Base-by-base conservation (phyloP, 495 filamentous ascomycete genomes). In the Trichoderma orchidacearum region DNA sequence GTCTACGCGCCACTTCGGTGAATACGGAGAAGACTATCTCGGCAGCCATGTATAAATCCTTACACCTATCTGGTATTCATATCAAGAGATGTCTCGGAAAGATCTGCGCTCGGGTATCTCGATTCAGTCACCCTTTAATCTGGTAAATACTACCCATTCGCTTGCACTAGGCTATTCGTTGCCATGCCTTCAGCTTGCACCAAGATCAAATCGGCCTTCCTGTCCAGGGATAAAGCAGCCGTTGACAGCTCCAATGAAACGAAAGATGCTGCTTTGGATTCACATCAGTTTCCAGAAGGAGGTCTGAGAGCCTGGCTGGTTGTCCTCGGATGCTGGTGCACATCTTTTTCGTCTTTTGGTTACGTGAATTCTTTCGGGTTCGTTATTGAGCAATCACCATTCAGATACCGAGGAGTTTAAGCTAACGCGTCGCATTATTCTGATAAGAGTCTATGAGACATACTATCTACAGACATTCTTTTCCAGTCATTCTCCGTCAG, bases 361-460 rank as follows among this genome's bases (percentile, higher is more conserved):
- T 83, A 81, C 64, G 56, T 80, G 31, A 85, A 85, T 66, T 73
- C 80, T 0, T 84, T 85, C 53, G 84, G 41, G 41, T 48, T 23
- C 2, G 41, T 48, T 11, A 0, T 23, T 3, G 21, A 3, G 7
- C 2, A 12, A 12, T 27, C 41, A 27, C 3, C 3, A 25, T 48
- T 12, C 2, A 27, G 8, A n/a, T n/a, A n/a, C n/a, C n/a, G 5
- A 27, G 5, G 41, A 6, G n/a, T 23, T 3, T 25, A 12, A 3
- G 41, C 41, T 48, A 48, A 48, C 18, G 4, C 18, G 12, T 25
- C 15, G 36, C 21, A n/a, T 48, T 7, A 6, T n/a, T 13, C 3
- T 48, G 21, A 41, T 13, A 48, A n/a, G 83, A 7, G 63, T 81
- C 18, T 87, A 85, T 58, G 67, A 83, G 60, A 69, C 77, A 18